phyloP scores from a whole-genome alignment of 768 basidiomycete species.

The Coprinellus micaceus region DNA sequence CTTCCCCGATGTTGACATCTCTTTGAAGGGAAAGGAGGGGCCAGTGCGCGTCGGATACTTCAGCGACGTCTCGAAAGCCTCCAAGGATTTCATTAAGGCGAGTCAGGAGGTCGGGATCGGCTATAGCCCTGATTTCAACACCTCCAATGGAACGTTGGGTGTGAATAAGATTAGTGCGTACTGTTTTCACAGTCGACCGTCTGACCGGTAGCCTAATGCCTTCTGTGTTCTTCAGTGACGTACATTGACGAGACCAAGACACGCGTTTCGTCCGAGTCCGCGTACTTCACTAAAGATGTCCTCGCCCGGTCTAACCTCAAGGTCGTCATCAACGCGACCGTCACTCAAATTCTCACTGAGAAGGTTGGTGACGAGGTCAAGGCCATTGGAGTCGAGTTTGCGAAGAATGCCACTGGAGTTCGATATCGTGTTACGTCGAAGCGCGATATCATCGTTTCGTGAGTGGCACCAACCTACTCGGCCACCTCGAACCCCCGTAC shows the following conservation, averaged over 20 bases:
- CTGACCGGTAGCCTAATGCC: not conserved
- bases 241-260: constrained; percentile 49
- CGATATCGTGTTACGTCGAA: constrained; percentile 39
- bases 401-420: constrained; percentile 28
- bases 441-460: constrained; percentile 58
- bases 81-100: constrained; percentile 48
- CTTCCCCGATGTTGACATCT: constrained; percentile 44
- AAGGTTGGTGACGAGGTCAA: constrained; percentile 29
- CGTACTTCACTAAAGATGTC: constrained; percentile 60
- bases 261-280: constrained; percentile 57
- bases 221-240: constrained; percentile 46
- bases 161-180: constrained; percentile 44
- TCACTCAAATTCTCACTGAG: constrained; percentile 51
- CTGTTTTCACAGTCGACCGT: not conserved
- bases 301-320: constrained; percentile 58
- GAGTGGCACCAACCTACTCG: constrained; percentile 18
- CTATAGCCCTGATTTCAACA: constrained; percentile 53
- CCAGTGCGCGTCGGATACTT: constrained; percentile 54
- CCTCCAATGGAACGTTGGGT: constrained; percentile 49
- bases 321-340: constrained; percentile 48
- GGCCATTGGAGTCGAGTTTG: constrained; percentile 57
- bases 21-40: constrained; percentile 44
- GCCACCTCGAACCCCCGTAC: not conserved
- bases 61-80: constrained; percentile 34
- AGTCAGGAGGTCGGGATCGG: constrained; percentile 51